Conservation (phyloP, 225 moss, liverwort and hornwort genomes). For the Climacium dendroides region DNA sequence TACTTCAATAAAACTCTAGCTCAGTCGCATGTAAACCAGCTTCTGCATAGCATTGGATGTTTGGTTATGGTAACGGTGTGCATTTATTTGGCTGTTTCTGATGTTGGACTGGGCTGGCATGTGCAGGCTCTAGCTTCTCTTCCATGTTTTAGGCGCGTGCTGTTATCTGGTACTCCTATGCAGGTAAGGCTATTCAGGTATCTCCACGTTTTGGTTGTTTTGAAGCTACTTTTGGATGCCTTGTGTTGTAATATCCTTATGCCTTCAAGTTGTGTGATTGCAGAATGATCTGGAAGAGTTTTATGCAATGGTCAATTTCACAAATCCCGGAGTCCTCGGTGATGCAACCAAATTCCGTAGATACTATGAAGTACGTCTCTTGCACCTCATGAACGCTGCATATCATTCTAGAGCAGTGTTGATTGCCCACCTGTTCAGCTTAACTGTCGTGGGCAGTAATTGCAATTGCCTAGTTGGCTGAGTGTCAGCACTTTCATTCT, state of each 20-base stretch:
- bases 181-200: conserved; percentile 34
- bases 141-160: conserved; percentile 77
- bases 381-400: background rate
- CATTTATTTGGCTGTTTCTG: background rate
- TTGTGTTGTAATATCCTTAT: background rate
- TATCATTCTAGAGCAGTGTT: background rate
- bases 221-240: background rate
- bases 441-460: background rate
- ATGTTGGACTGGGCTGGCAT: background rate
- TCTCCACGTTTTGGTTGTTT: background rate
- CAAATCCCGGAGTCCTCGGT: conserved; percentile 90
- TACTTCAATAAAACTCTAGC: background rate
- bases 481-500: background rate
- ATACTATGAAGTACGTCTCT: conserved; percentile 67
- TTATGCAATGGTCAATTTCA: conserved; percentile 92
- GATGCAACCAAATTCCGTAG: conserved; percentile 67
- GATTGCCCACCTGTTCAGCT: background rate
- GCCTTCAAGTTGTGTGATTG: background rate
- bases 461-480: background rate
- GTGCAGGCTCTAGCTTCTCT: conserved; percentile 90
- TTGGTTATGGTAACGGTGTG: background rate
- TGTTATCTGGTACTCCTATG: conserved; percentile 96
- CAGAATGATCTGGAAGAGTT: conserved; percentile 99
- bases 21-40: background rate
- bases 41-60: background rate